Conservation (phyloP, 805 yeast species). For the Cyberlindnera lachancei region DNA sequence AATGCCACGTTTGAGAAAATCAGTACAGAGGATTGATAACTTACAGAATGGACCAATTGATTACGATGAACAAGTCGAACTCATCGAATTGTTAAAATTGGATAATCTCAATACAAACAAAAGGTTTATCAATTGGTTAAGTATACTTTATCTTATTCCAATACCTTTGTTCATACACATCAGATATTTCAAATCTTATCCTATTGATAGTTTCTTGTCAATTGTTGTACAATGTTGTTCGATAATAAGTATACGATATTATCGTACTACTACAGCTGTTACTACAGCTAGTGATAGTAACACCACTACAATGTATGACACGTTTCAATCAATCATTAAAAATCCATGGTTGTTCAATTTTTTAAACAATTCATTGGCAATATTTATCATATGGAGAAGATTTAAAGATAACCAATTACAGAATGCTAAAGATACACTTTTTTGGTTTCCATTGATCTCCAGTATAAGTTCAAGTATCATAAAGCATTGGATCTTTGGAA, state of each 20-base stretch:
- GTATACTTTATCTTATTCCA: conserved; percentile 12
- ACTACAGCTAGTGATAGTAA: conserved; percentile 1
- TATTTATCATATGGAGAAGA: conserved; percentile 4
- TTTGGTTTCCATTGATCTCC: conserved; percentile 6
- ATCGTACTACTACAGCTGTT: background rate
- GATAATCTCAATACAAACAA: conserved; percentile 8
- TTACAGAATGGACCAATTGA: conserved; percentile 11
- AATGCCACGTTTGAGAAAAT: conserved; percentile 13
- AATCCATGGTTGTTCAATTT: conserved; percentile 1
- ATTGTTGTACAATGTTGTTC: conserved; percentile 5
- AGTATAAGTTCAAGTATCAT: conserved; percentile 6
- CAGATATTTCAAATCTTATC: conserved; percentile 6
- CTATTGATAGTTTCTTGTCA: conserved; percentile 7
- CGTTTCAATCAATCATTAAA: too few relatives aligned
- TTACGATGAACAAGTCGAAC: conserved; percentile 16
- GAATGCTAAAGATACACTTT: conserved; percentile 4
- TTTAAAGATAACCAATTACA: background rate
- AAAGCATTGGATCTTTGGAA: conserved; percentile 6
- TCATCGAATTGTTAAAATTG: conserved; percentile 10
- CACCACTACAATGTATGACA: too few relatives aligned
- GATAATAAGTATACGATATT: conserved; percentile 7
- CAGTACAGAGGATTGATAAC: conserved; percentile 7
- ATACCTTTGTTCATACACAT: conserved; percentile 12
- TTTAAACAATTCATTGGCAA: conserved; percentile 5
- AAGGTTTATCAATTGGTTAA: conserved; percentile 12